These are phyloP conservation scores for Yamadazyma taylorii DNA, from an alignment of 1,139 yeast genomes.

Conservation along the genomic window DNA sequence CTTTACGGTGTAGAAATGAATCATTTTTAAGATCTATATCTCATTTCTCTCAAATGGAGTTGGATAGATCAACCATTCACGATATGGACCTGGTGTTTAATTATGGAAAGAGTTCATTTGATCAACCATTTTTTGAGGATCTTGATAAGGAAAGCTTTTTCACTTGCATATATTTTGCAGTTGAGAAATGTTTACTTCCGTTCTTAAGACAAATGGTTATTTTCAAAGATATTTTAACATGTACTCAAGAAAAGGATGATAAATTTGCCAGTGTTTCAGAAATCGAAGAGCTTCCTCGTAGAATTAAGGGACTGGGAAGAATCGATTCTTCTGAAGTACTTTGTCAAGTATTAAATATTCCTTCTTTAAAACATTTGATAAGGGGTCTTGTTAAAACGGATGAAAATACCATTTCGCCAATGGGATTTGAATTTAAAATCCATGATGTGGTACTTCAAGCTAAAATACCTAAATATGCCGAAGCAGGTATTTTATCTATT, in stretches of 20 bases:
- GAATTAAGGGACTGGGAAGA: conserved; percentile 19
- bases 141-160: conserved; percentile 11
- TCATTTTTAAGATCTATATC: neutral
- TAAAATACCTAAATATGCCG: conserved; percentile 26
- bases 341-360: conserved; percentile 12
- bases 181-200: conserved; percentile 34
- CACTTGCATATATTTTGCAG: conserved; percentile 22
- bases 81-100: conserved; percentile 7
- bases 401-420: neutral
- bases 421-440: conserved; percentile 25
- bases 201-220: conserved; percentile 38
- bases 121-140: conserved; percentile 4
- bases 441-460: conserved; percentile 27
- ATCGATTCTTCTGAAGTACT: conserved; percentile 20
- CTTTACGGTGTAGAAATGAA: conserved; percentile 8
- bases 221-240: conserved; percentile 35
- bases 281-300: conserved; percentile 19
- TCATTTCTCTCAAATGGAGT: neutral
- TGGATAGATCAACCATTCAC: conserved; percentile 6
- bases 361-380: conserved; percentile 13
- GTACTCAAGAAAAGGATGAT: conserved; percentile 27
- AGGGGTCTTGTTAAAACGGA: conserved; percentile 4
- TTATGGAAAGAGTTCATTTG: conserved; percentile 9
- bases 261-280: conserved; percentile 18
- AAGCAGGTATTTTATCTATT: conserved; percentile 26